Percentiles rank a stretch among this genome's conserved stretches.
Evolutionary conservation across 1,284 basidiomycete species (phyloP).

Genomic region (Phylloboletellus chloephorus): DNA sequence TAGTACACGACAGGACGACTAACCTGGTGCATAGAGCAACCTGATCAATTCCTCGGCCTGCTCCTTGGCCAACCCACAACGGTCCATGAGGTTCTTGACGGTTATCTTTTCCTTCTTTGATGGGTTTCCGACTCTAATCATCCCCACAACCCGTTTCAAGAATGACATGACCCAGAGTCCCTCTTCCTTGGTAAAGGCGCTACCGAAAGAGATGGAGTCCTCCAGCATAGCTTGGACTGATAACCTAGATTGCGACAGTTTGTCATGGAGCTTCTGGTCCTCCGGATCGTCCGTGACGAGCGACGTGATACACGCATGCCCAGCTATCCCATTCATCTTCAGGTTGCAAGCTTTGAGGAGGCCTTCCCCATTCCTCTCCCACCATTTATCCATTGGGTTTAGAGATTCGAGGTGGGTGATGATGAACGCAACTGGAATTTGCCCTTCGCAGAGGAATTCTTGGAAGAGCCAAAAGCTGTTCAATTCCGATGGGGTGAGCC

Average conservation of each 20-base stretch:
- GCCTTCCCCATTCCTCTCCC: constrained; percentile 16
- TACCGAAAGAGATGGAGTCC: constrained; percentile 19
- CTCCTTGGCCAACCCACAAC: constrained; percentile 18
- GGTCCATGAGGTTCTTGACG: constrained; percentile 8
- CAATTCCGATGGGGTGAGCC: constrained; percentile 26
- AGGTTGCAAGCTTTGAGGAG: constrained; percentile 14
- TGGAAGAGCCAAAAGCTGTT: constrained; percentile 34
- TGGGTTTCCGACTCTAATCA: constrained; percentile 14
- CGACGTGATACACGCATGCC: constrained; percentile 30
- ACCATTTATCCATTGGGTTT: constrained; percentile 27
- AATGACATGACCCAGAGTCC: constrained; percentile 25
- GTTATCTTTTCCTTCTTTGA: constrained; percentile 14
- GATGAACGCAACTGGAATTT: constrained; percentile 37
- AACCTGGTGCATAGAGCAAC: constrained; percentile 11
- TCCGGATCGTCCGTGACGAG: constrained; percentile 1
- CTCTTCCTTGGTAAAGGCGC: constrained; percentile 15
- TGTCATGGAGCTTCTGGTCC: constrained; percentile 8
- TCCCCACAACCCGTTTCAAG: constrained; percentile 17
- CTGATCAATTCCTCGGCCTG: constrained; percentile 20
- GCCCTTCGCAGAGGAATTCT: constrained; percentile 31
- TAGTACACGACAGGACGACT: not conserved
- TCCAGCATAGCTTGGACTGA: constrained; percentile 21
- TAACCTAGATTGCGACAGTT: constrained; percentile 14
- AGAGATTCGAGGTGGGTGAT: constrained; percentile 36
- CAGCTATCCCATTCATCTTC: constrained; percentile 15